phyloP scores from a whole-genome alignment of 192 early-diverging fungal species.

The Chytriomyces hyalinus region DNA sequence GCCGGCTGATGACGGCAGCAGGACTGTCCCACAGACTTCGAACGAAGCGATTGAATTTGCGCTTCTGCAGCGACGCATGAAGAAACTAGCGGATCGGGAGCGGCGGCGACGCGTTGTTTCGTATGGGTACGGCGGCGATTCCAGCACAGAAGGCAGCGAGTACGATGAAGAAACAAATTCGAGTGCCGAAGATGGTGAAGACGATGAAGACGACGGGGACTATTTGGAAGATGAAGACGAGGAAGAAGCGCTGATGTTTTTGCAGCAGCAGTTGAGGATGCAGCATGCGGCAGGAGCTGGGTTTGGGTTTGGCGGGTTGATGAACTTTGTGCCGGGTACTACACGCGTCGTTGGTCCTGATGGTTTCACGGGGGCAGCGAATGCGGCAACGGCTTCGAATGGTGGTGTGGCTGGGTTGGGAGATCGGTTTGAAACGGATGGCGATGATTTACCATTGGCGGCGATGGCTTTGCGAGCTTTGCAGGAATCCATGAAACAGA shows the following conservation, averaged over 20 bases:
- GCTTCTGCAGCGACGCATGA: conserved; percentile 18
- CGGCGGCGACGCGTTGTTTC: not conserved
- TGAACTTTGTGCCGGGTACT: not conserved
- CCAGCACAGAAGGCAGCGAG: not conserved
- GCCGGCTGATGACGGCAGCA: not conserved
- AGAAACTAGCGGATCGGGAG: not conserved
- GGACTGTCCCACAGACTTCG: conserved; percentile 19
- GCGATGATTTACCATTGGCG: not conserved
- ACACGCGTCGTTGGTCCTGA: not conserved
- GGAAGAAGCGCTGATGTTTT: not conserved
- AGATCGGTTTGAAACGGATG: not conserved
- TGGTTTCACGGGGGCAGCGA: not conserved
- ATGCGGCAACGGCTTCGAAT: not conserved
- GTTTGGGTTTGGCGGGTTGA: not conserved
- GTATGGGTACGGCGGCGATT: not conserved
- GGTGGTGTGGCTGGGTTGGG: not conserved
- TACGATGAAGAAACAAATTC: not conserved
- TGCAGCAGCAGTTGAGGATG: not conserved
- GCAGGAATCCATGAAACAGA: not conserved
- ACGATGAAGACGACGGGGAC: not conserved
- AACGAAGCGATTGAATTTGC: conserved; percentile 34
- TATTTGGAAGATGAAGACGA: not conserved
- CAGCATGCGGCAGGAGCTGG: not conserved
- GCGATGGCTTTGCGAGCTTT: not conserved
- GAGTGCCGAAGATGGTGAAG: not conserved